Conservation (phyloP, 352 stramenopile genomes). For the Peronospora tabacina region DNA sequence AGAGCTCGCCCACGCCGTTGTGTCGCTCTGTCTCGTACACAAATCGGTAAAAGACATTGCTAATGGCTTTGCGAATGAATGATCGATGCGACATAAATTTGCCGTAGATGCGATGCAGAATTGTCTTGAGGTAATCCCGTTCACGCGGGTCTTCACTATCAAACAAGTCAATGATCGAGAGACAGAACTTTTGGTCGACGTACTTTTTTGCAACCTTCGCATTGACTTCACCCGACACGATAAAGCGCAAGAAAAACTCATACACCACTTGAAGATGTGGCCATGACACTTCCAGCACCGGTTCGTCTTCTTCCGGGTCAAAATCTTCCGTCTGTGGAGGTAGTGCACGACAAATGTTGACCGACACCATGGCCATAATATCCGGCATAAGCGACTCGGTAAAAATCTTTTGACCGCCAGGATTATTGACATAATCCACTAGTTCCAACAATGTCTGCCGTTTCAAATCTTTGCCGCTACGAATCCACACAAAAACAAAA, state of each 20-base stretch:
- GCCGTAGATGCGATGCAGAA: slow-evolving; percentile 98
- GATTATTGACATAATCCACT: slow-evolving; percentile 98
- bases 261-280: slow-evolving; percentile 97
- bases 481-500: slow-evolving; percentile 17
- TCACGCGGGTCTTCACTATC: slow-evolving; percentile 96
- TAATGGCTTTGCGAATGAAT: slow-evolving; percentile 97
- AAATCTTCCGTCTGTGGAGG: slow-evolving; percentile 94
- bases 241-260: slow-evolving; percentile 98
- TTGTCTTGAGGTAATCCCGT: slow-evolving; percentile 99
- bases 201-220: slow-evolving; percentile 97
- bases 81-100: slow-evolving; percentile 99
- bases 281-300: slow-evolving; percentile 94
- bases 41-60: slow-evolving; percentile 98
- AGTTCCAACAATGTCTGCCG: slow-evolving; percentile 98
- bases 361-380: slow-evolving; percentile 89
- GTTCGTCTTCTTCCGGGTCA: slow-evolving; percentile 98
- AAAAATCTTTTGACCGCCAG: slow-evolving; percentile 93
- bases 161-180: slow-evolving; percentile 92
- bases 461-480: slow-evolving; percentile 93
- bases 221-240: slow-evolving; percentile 95
- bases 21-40: slow-evolving; percentile 97
- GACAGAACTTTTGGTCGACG: slow-evolving; percentile 96
- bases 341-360: slow-evolving; percentile 93
- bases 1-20: slow-evolving; percentile 94
- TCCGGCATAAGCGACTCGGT: slow-evolving; percentile 95